These are phyloP conservation scores for Aspergillus saccharolyticus DNA, from an alignment of 495 filamentous ascomycete genomes.

Conservation along the genomic window DNA sequence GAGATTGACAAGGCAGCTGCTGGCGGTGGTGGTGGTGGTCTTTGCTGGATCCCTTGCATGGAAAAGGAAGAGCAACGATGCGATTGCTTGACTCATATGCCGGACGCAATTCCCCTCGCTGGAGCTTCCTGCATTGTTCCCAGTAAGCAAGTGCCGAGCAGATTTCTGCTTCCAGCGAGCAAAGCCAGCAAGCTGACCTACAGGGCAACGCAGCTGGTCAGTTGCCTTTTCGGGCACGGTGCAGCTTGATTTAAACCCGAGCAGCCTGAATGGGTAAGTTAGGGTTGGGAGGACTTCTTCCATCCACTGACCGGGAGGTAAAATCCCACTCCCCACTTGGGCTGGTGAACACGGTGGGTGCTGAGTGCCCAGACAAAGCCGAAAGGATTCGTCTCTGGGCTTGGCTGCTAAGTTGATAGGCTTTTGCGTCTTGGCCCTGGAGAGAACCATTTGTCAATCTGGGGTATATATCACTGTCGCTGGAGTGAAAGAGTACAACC, in stretches of 20 bases:
- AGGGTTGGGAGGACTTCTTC: background rate
- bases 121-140: background rate
- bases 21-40: background rate
- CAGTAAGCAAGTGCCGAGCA: background rate
- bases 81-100: background rate
- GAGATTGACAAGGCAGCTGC: background rate
- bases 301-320: background rate
- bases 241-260: background rate
- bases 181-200: background rate
- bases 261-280: background rate
- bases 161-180: background rate
- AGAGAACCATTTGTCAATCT: background rate
- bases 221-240: background rate
- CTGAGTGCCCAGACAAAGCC: background rate
- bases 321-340: background rate
- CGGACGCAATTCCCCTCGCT: background rate
- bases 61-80: background rate
- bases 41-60: background rate
- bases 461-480: background rate
- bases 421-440: background rate
- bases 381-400: background rate
- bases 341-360: background rate
- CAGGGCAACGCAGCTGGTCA: background rate
- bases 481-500: background rate
- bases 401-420: background rate